Percentiles rank a stretch among this genome's conserved stretches.
phyloP scores from a whole-genome alignment of 2,329 filamentous ascomycete genomes.

The Cyphellophora attinorum region DNA sequence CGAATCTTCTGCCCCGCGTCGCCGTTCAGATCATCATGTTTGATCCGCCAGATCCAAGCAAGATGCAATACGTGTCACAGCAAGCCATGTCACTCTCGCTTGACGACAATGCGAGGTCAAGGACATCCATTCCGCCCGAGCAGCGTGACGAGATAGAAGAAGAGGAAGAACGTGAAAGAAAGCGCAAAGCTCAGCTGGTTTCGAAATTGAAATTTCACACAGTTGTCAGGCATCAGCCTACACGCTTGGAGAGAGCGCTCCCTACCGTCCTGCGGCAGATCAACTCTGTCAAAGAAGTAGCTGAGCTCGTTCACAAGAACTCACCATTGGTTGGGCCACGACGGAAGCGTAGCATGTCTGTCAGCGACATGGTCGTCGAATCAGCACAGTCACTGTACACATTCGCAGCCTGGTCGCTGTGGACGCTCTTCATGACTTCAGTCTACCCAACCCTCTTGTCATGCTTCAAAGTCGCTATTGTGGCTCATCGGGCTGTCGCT shows the following conservation, averaged over 20 bases:
- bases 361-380: constrained; percentile 88
- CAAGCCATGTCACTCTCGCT: constrained; percentile 80
- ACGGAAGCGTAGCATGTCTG: constrained; percentile 75
- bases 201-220: constrained; percentile 85
- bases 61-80: constrained; percentile 95
- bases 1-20: constrained; percentile 58
- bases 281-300: constrained; percentile 90
- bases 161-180: constrained; percentile 61
- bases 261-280: constrained; percentile 81
- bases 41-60: constrained; percentile 69
- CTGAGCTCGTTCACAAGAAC: constrained; percentile 78
- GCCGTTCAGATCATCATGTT: constrained; percentile 85
- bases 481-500: constrained; percentile 69
- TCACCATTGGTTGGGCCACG: constrained; percentile 74
- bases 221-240: constrained; percentile 65
- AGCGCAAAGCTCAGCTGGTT: constrained; percentile 57
- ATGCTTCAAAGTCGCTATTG: constrained; percentile 66
- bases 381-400: constrained; percentile 66
- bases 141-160: constrained; percentile 51
- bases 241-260: constrained; percentile 73
- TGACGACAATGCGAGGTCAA: constrained; percentile 22
- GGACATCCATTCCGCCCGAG: constrained; percentile 1
- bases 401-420: constrained; percentile 24
- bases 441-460: constrained; percentile 66
- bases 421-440: constrained; percentile 66